Percentiles rank a stretch among this genome's conserved stretches.
Evolutionary conservation across 164 flowering plant genomes (phyloP).

Genomic region (Magnolia sinica): DNA sequence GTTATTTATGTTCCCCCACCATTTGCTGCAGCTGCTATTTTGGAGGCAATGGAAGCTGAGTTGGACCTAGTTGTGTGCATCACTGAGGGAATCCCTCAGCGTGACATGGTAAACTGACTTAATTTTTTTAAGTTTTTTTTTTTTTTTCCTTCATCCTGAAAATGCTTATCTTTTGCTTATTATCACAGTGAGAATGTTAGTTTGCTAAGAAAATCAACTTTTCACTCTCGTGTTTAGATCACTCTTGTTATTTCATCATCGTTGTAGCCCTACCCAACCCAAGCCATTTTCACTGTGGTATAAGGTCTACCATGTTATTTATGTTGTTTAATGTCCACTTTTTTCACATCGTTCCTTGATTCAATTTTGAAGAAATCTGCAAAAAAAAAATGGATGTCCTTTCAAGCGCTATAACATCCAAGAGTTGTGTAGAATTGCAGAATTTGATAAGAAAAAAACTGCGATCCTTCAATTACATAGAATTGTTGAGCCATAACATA

Average conservation of each 20-base stretch:
- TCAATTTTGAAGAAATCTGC: background rate
- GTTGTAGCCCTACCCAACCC: background rate
- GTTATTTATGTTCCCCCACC: constrained; percentile 98
- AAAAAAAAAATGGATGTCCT: background rate
- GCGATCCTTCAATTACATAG: background rate
- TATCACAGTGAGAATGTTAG: too few relatives aligned
- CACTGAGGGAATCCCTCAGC: constrained; percentile 97
- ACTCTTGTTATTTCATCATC: background rate
- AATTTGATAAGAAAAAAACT: background rate
- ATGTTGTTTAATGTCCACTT: background rate
- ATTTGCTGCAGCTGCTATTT: constrained; percentile 93
- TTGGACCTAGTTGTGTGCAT: constrained; percentile 94
- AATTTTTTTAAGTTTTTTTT: background rate
- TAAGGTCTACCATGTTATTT: background rate
- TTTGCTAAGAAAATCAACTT: background rate
- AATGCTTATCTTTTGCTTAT: too few relatives aligned
- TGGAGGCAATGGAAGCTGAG: constrained; percentile 97
- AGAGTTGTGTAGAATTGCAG: background rate
- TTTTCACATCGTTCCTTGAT: background rate
- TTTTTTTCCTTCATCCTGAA: background rate
- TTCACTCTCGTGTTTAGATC: background rate
- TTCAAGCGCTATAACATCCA: background rate
- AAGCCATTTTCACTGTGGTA: background rate
- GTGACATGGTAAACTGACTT: constrained; percentile 74
- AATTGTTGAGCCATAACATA: background rate